Conservation (phyloP, 108 stramenopile species). For the Chaetoceros tenuissimus region DNA sequence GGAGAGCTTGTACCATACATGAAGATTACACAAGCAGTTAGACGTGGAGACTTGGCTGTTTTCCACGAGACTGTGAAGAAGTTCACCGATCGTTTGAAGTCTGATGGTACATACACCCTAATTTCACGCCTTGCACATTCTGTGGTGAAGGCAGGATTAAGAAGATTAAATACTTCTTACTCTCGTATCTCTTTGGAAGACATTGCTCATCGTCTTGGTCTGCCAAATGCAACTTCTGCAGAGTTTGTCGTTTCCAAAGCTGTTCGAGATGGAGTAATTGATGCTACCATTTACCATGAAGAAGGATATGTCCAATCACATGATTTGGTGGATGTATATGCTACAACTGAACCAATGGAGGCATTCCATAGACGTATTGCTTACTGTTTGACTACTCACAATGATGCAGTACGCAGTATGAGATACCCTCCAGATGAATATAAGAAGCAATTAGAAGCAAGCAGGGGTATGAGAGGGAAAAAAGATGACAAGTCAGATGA, state of each 20-base stretch:
- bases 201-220: slow-evolving; percentile 81
- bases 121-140: slow-evolving; percentile 93
- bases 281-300: slow-evolving; percentile 96
- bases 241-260: slow-evolving; percentile 98
- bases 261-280: slow-evolving; percentile 96
- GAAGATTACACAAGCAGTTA: slow-evolving; percentile 92
- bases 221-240: slow-evolving; percentile 75
- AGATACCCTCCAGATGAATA: slow-evolving; percentile 95
- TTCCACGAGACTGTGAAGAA: slow-evolving; percentile 69
- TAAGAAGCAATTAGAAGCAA: slow-evolving; percentile 84
- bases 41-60: slow-evolving; percentile 84
- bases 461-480: slow-evolving; percentile 57
- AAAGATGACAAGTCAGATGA: slow-evolving; percentile 79
- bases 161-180: slow-evolving; percentile 86
- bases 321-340: slow-evolving; percentile 94
- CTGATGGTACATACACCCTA: slow-evolving; percentile 87
- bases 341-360: slow-evolving; percentile 92
- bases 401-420: slow-evolving; percentile 96
- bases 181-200: slow-evolving; percentile 87
- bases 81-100: slow-evolving; percentile 51
- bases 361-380: slow-evolving; percentile 97
- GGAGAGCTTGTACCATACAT: slow-evolving; percentile 83
- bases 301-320: slow-evolving; percentile 81
- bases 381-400: slow-evolving; percentile 97
- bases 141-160: slow-evolving; percentile 97